Evolutionary conservation across 2,329 filamentous ascomycete species (phyloP).

Genomic region (Colletotrichum sp.): DNA sequence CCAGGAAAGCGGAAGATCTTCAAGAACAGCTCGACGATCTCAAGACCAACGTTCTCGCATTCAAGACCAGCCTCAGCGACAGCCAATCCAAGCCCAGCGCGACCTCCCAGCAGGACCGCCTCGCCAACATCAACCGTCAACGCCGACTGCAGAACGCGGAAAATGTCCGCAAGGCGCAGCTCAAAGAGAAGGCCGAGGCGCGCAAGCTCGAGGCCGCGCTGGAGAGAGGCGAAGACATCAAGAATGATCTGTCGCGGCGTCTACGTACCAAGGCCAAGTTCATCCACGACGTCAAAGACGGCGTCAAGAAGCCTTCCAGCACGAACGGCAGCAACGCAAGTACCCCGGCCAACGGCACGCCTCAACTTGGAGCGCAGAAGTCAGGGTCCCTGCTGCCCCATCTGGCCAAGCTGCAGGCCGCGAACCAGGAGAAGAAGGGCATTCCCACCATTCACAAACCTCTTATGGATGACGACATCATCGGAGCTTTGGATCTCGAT

Average conservation of each 20-base stretch:
- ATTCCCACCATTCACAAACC: constrained; percentile 76
- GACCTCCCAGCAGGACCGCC: constrained; percentile 76
- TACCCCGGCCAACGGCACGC: constrained; percentile 58
- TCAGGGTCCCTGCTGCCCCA: constrained; percentile 52
- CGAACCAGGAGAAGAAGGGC: constrained; percentile 62
- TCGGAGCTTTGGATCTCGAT: constrained; percentile 85
- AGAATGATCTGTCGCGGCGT: constrained; percentile 64
- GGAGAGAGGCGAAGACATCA: constrained; percentile 66
- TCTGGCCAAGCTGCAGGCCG: constrained; percentile 57
- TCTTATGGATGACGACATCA: constrained; percentile 90
- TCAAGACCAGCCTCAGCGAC: constrained; percentile 66
- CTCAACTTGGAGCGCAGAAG: constrained; percentile 49
- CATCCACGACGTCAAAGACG: constrained; percentile 65
- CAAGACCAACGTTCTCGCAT: constrained; percentile 75
- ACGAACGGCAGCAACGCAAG: constrained; percentile 52
- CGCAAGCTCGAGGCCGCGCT: constrained; percentile 66
- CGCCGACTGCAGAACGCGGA: constrained; percentile 88
- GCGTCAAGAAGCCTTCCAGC: constrained; percentile 25
- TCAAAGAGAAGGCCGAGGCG: constrained; percentile 75
- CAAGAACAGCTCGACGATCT: constrained; percentile 68
- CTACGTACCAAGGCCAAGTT: constrained; percentile 72
- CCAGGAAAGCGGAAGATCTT: constrained; percentile 57
- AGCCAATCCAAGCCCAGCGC: constrained; percentile 58
- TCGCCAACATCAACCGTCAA: constrained; percentile 82
- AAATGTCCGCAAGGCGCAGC: constrained; percentile 86